phyloP scores from a whole-genome alignment of 2,329 filamentous ascomycete genomes.

The Pestalotiopsis sp. region DNA sequence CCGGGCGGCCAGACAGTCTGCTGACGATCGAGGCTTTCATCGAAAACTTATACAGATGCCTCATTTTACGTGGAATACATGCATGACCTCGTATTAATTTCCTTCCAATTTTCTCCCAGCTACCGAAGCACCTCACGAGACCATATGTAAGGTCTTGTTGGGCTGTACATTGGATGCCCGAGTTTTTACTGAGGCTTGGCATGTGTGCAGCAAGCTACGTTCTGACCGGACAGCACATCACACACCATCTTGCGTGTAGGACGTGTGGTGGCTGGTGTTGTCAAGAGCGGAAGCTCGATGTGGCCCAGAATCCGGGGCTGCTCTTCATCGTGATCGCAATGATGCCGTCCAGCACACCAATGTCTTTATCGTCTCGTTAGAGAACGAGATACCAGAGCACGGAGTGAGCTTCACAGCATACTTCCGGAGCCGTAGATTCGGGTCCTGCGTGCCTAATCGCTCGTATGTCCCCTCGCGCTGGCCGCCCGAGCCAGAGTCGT shows the following conservation, averaged over 20 bases:
- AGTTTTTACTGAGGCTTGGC: slow-evolving; percentile 43
- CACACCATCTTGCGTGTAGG: slow-evolving; percentile 23
- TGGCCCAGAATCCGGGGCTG: background rate
- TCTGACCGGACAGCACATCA: slow-evolving; percentile 52
- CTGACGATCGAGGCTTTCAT: background rate
- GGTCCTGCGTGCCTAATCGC: background rate
- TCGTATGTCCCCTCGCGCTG: background rate
- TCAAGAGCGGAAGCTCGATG: background rate
- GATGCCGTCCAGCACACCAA: background rate
- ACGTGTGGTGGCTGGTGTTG: background rate
- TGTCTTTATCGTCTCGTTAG: background rate
- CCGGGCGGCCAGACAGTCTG: background rate
- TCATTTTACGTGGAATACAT: background rate
- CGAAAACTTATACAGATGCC: background rate
- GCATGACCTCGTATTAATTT: background rate
- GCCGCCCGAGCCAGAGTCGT: slow-evolving; percentile 9
- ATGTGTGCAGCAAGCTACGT: slow-evolving; percentile 18
- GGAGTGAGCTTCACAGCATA: background rate
- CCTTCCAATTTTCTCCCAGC: background rate
- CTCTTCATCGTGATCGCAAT: background rate
- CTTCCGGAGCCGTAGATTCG: background rate
- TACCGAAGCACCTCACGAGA: background rate
- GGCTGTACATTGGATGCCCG: slow-evolving; percentile 46
- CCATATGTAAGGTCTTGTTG: slow-evolving; percentile 35
- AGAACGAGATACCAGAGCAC: background rate